phyloP scores from a whole-genome alignment of 768 basidiomycete genomes.

The Nidularia pulvinata region DNA sequence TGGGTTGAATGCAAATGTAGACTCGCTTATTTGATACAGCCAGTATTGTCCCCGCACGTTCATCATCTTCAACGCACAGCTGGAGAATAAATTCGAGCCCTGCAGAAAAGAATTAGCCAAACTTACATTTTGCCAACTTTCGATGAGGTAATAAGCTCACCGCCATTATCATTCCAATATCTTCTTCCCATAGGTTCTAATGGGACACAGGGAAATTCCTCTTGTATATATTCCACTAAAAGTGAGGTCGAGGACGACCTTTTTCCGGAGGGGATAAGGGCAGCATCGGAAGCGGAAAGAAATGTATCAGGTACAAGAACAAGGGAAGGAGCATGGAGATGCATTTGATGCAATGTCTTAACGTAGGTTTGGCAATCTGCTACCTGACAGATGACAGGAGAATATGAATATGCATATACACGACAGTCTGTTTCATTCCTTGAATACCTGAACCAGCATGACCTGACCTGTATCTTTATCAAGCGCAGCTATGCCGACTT shows the following conservation, averaged over 20 bases:
- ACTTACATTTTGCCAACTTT: not conserved
- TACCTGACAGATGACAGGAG: conserved; percentile 39
- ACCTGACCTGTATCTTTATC: conserved; percentile 78
- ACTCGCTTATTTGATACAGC: conserved; percentile 73
- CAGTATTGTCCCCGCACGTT: conserved; percentile 77
- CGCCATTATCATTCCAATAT: conserved; percentile 86
- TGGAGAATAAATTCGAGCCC: conserved; percentile 82
- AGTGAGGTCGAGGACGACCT: conserved; percentile 50
- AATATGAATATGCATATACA: too few relatives aligned
- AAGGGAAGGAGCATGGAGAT: conserved; percentile 67
- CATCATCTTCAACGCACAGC: conserved; percentile 79
- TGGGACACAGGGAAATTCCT: conserved; percentile 69
- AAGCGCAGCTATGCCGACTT: conserved; percentile 88
- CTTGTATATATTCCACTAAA: conserved; percentile 70
- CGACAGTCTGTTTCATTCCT: too few relatives aligned
- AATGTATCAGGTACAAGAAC: conserved; percentile 87
- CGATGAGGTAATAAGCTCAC: conserved; percentile 29
- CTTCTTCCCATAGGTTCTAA: conserved; percentile 74
- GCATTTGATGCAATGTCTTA: conserved; percentile 86
- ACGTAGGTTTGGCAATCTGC: conserved; percentile 89
- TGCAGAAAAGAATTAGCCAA: conserved; percentile 15
- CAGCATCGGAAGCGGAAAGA: conserved; percentile 54
- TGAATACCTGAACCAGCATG: conserved; percentile 73
- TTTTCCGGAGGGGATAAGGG: conserved; percentile 40
- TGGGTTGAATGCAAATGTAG: conserved; percentile 23